phyloP scores from a whole-genome alignment of 768 basidiomycete species.

The Multifurca ochricompacta region DNA sequence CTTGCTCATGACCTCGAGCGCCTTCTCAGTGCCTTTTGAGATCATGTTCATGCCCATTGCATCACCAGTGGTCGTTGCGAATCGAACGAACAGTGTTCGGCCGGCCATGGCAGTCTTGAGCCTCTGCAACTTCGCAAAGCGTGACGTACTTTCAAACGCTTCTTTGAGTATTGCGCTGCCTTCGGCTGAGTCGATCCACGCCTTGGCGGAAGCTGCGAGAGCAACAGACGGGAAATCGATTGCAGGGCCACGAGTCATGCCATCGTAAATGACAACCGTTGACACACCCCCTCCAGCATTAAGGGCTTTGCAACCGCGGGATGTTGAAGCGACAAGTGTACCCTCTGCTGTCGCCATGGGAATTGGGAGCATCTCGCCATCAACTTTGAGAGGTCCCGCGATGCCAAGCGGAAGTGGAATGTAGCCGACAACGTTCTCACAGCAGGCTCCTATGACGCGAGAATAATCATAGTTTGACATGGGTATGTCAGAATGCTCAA shows the following conservation, averaged over 20 bases:
- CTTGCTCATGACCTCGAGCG: slow-evolving; percentile 67
- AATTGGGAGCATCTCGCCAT: slow-evolving; percentile 77
- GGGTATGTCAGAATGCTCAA: slow-evolving; percentile 80
- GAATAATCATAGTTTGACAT: slow-evolving; percentile 86
- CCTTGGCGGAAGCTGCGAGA: slow-evolving; percentile 74
- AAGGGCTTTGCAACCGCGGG: slow-evolving; percentile 95
- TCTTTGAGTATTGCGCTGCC: slow-evolving; percentile 69
- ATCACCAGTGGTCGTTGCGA: slow-evolving; percentile 91
- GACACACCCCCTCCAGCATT: slow-evolving; percentile 94
- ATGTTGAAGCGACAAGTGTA: slow-evolving; percentile 94
- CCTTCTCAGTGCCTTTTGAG: slow-evolving; percentile 94
- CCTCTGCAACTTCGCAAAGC: slow-evolving; percentile 81
- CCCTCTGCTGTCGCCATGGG: slow-evolving; percentile 99
- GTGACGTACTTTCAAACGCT: slow-evolving; percentile 90
- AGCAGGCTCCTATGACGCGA: slow-evolving; percentile 91
- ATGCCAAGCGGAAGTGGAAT: slow-evolving; percentile 95
- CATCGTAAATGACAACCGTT: slow-evolving; percentile 87
- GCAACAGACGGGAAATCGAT: slow-evolving; percentile 85
- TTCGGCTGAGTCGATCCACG: slow-evolving; percentile 79
- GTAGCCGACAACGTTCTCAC: slow-evolving; percentile 97
- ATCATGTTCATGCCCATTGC: slow-evolving; percentile 99
- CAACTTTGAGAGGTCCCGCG: slow-evolving; percentile 90
- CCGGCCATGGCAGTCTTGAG: slow-evolving; percentile 91
- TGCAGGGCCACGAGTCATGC: slow-evolving; percentile 98
- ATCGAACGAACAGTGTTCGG: slow-evolving; percentile 86